Base-by-base conservation (phyloP, 257 asterid species). In the Solanum sitiens region DNA sequence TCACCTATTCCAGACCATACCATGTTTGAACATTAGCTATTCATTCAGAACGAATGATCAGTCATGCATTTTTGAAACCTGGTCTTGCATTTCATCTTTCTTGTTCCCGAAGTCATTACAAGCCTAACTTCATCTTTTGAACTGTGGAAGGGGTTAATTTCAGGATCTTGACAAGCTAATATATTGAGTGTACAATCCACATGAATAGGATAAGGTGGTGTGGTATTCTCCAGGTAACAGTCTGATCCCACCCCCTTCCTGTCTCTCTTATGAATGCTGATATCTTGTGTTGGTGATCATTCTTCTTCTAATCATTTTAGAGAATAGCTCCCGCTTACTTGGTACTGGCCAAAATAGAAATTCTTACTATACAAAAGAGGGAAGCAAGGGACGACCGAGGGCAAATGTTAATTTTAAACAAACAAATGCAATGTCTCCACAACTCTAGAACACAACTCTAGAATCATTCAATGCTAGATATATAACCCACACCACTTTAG, bases 281-380 rank as follows among this genome's bases (percentile, higher is more conserved):
- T 67, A 72, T 20, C 76, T 84, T 21, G 21, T n/a, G 0, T 13
- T 37, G 39, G 85, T 33, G 50, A 77, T 40, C 80, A 72, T 47
- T 42, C 75, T 63, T 79, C n/a, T 68, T 86, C 9, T 84, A 14
- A 87, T 61, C 63, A 76, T 89, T 86, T 83, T 89, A 95, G 97
- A 93, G 98, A 87, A 94, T 95, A 44, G 98, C 96, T 42, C 93
- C 92, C 21, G 93, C 97, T 61, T 95, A 95, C 92, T 91, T 95
- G 72, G 92, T 94, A 59, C 96, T 93, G 86, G 91, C 96, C 1
- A 32, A 92, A 53, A 82, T 91, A 63, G 96, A 94, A 89, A 94
- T 94, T 40, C 9, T 11, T 8, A 40, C 45, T 40, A 40, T 40
- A 40, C 9, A 42, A 12, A 42, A 42, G 11, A 8, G 45, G 12